Base-by-base conservation (phyloP, 441 rosid species). In the Jatropha multifida region DNA sequence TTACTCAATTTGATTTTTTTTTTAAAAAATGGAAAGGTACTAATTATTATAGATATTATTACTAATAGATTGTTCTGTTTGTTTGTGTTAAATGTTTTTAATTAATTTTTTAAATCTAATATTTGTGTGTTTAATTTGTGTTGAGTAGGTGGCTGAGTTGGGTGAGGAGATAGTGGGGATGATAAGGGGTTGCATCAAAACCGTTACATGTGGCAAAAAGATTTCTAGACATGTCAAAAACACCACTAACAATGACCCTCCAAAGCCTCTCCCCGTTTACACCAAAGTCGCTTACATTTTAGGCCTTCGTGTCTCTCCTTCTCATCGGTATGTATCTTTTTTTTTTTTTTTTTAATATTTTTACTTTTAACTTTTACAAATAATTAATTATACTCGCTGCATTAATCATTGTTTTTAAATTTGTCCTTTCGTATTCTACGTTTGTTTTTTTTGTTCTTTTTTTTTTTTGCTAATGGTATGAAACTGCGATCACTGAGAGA, bases 261-360 rank as follows among this genome's bases (percentile, higher is more conserved):
- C 63, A 5, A 84, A 77, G 54, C 80, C 86, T 5, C 65, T 84
- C 13, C 97, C 97, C 7, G 83, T 96, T 54, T 90, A 83, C 89
- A 89, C 99, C 61, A 92, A 96, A 85, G 85, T 88, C 52, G 98
- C 97, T 48, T 94, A 96, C 81, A 88, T 96, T 65, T 75, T 96
- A 65, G 99, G 99, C 82, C 98, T 96, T 9, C 94, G 99, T 3
- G 94, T 96, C 80, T 92, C 98, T 73, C 96, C 97, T 63, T 79
- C 86, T 38, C 95, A 91, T 87, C 74, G 99, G 99, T 92, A 76
- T 4, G 68, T 26, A 0, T 15, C 3, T 14, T 44, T 49, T 12
- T 9, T 8, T 56, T 5, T 0, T 23, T 17, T 18, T 14, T 7
- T 27, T 11, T 51, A 44, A 13, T 51, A 4, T n/a, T 18, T 54